phyloP scores from a whole-genome alignment of 345 rosid genomes.

The Salix purpurea region DNA sequence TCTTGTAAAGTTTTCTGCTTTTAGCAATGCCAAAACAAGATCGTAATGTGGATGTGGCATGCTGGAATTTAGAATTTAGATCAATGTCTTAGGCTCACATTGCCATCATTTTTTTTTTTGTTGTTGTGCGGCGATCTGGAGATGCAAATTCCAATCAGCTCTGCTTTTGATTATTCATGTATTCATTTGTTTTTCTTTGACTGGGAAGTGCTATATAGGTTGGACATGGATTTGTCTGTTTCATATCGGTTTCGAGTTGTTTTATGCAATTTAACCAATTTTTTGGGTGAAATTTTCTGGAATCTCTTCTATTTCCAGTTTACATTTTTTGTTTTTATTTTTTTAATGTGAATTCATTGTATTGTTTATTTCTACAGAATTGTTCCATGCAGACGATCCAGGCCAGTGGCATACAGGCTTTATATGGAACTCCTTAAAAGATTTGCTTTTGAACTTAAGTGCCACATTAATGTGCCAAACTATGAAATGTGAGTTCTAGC shows the following conservation, averaged over 20 bases:
- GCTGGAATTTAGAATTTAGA: no score
- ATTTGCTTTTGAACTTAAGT: conserved; percentile 55
- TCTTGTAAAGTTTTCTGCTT: background rate
- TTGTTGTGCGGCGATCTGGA: background rate
- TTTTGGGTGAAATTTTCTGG: background rate
- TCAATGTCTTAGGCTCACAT: no score
- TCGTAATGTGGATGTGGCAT: background rate
- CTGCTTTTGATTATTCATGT: background rate
- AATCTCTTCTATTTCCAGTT: background rate
- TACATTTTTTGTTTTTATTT: background rate
- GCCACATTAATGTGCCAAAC: conserved; percentile 44
- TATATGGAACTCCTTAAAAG: conserved; percentile 78
- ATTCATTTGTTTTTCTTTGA: background rate
- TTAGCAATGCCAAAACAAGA: background rate
- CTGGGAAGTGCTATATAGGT: background rate
- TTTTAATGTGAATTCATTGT: background rate
- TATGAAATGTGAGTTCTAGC: conserved; percentile 48
- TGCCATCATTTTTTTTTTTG: background rate
- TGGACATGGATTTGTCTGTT: background rate
- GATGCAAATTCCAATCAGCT: background rate
- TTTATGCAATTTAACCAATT: background rate
- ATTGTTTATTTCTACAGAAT: conserved; percentile 46
- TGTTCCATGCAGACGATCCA: conserved; percentile 57
- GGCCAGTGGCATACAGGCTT: conserved; percentile 85
- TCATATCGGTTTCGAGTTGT: background rate